phyloP scores from a whole-genome alignment of 768 basidiomycete species.

The Aureoboletus auriporus region DNA sequence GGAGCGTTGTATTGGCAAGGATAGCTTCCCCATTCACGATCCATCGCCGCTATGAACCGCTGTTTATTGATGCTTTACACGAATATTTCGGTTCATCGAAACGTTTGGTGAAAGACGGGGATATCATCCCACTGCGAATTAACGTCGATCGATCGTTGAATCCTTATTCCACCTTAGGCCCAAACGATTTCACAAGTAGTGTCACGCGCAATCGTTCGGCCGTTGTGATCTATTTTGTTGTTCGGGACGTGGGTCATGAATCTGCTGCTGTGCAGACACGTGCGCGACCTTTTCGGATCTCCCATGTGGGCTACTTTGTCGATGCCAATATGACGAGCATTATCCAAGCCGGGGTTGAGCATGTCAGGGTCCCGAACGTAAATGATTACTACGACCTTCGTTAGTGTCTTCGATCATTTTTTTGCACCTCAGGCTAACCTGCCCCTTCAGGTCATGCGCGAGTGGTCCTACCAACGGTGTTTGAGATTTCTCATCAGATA shows the following conservation, averaged over 20 bases:
- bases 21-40: slow-evolving; percentile 72
- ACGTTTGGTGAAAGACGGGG: slow-evolving; percentile 66
- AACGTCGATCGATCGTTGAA: slow-evolving; percentile 43
- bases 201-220: slow-evolving; percentile 20
- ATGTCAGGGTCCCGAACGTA: slow-evolving; percentile 54
- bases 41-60: slow-evolving; percentile 57
- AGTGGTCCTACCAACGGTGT: background rate
- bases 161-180: slow-evolving; percentile 8
- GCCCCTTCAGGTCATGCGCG: slow-evolving; percentile 17
- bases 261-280: slow-evolving; percentile 36
- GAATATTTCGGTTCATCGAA: slow-evolving; percentile 51
- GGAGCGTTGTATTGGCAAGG: slow-evolving; percentile 70
- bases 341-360: slow-evolving; percentile 75
- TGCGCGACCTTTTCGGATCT: slow-evolving; percentile 52
- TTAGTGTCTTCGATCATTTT: slow-evolving; percentile 27
- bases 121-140: slow-evolving; percentile 64
- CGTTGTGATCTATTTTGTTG: slow-evolving; percentile 67
- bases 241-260: slow-evolving; percentile 74
- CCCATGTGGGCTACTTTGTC: slow-evolving; percentile 83
- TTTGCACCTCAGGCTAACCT: slow-evolving; percentile 2
- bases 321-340: slow-evolving; percentile 72
- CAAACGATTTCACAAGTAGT: slow-evolving; percentile 1
- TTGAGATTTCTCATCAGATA: slow-evolving; percentile 45
- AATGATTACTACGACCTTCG: slow-evolving; percentile 47
- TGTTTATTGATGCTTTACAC: slow-evolving; percentile 61